A percentile compares a stretch with the other conserved stretches of the same genome.
These are phyloP conservation scores for Boletus insuetus DNA, from an alignment of 768 basidiomycete species.

Conservation along the genomic window DNA sequence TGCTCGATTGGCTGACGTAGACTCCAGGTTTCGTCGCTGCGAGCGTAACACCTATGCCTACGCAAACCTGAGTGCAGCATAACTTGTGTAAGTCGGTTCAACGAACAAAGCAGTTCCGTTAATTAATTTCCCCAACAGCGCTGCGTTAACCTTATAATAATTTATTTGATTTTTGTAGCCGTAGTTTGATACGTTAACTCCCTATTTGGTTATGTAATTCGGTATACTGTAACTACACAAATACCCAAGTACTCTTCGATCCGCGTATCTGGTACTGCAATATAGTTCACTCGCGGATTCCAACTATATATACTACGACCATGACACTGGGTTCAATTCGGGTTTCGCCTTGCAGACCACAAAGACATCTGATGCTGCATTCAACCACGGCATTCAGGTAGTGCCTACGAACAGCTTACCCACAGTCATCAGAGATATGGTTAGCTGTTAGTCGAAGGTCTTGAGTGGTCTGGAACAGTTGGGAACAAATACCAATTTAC, in stretches of 20 bases:
- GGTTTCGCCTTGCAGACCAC: slow-evolving; percentile 29
- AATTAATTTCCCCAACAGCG: too few relatives aligned
- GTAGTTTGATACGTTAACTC: too few relatives aligned
- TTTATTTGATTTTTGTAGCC: too few relatives aligned
- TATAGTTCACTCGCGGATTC: slow-evolving; percentile 21
- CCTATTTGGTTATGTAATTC: too few relatives aligned
- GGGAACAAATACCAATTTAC: too few relatives aligned
- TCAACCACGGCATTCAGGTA: not conserved
- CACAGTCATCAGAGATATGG: slow-evolving; percentile 15
- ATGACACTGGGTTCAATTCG: slow-evolving; percentile 2
- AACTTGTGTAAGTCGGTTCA: too few relatives aligned
- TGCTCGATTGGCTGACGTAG: not conserved
- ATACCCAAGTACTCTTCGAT: too few relatives aligned
- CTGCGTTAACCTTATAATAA: too few relatives aligned
- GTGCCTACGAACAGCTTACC: not conserved
- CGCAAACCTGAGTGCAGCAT: not conserved
- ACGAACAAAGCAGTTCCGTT: too few relatives aligned
- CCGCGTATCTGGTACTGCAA: not conserved
- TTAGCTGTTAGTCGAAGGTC: too few relatives aligned
- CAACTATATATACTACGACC: slow-evolving; percentile 31
- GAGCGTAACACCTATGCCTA: not conserved
- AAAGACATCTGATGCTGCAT: slow-evolving; percentile 29
- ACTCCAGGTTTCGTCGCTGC: not conserved
- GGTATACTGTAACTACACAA: too few relatives aligned
- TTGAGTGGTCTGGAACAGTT: too few relatives aligned